Percentiles rank a stretch among this genome's conserved stretches.
Evolutionary conservation across 2,329 filamentous ascomycete species (phyloP).

Genomic region (Zymoseptoria ardabiliae): DNA sequence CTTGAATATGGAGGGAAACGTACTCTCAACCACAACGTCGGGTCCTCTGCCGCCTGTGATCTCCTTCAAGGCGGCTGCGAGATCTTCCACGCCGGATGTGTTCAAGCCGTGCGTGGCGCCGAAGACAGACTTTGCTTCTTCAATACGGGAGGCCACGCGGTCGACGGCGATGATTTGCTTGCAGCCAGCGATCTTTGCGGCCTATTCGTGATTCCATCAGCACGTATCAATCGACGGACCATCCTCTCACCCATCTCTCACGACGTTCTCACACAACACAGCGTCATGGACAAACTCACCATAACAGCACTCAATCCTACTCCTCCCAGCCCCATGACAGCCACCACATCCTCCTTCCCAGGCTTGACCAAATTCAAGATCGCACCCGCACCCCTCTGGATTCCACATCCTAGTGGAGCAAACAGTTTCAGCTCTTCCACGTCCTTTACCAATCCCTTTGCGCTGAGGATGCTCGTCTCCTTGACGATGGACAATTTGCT

Average conservation of each 20-base stretch:
- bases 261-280: not conserved
- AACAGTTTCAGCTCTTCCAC: slow-evolving; percentile 21
- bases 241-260: not conserved
- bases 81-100: slow-evolving; percentile 21
- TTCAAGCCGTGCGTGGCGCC: slow-evolving; percentile 36
- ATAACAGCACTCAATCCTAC: slow-evolving; percentile 33
- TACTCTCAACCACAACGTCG: slow-evolving; percentile 37
- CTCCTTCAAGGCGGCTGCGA: slow-evolving; percentile 28
- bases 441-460: slow-evolving; percentile 14
- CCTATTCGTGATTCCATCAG: not conserved
- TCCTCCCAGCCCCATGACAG: slow-evolving; percentile 21
- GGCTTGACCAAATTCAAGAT: slow-evolving; percentile 21
- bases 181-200: slow-evolving; percentile 20
- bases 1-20: not conserved
- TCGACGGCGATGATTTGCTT: slow-evolving; percentile 35
- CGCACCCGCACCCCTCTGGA: slow-evolving; percentile 23
- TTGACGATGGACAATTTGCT: slow-evolving; percentile 19
- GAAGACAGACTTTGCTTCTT: slow-evolving; percentile 29
- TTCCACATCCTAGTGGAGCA: slow-evolving; percentile 21
- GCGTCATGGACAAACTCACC: slow-evolving; percentile 5
- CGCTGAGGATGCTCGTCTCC: slow-evolving; percentile 18
- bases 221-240: not conserved
- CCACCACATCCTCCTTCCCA: slow-evolving; percentile 15
- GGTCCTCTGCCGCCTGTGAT: slow-evolving; percentile 31
- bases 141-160: slow-evolving; percentile 26